Evolutionary conservation across 2,329 filamentous ascomycete genomes (phyloP).

Genomic region (Epichloe brachyelytri): DNA sequence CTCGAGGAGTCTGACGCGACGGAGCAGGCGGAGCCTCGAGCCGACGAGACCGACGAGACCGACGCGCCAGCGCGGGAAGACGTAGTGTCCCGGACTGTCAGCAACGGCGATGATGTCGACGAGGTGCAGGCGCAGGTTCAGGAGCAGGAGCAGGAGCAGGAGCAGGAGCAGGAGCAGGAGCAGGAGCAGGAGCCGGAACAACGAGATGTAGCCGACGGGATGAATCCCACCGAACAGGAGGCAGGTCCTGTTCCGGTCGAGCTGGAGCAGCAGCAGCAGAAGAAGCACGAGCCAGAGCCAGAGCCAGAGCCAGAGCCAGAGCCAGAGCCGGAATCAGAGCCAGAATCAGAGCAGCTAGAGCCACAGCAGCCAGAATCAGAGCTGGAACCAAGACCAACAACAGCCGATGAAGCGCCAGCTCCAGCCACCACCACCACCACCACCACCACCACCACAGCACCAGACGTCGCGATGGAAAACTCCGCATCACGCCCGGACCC

Average conservation of each 20-base stretch:
- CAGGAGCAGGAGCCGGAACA: too few species aligned
- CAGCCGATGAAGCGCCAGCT: background rate
- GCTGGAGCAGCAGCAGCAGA: background rate
- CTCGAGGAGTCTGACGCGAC: slow-evolving; percentile 27
- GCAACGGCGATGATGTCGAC: background rate
- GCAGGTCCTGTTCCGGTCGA: background rate
- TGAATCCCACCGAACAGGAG: background rate
- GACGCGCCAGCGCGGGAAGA: background rate
- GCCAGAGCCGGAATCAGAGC: background rate
- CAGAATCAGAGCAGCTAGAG: background rate
- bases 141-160: background rate
- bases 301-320: background rate
- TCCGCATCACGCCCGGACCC: background rate
- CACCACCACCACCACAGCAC: background rate
- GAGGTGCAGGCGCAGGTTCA: background rate
- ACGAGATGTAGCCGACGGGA: background rate
- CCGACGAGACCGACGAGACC: background rate
- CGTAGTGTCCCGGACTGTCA: background rate
- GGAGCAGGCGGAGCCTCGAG: background rate
- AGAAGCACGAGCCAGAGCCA: background rate
- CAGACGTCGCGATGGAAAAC: background rate
- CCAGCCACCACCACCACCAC: background rate
- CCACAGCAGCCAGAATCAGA: background rate
- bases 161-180: background rate
- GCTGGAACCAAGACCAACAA: background rate